Evolutionary conservation across 768 basidiomycete genomes (phyloP).

Genomic region (Podaxis sp.): DNA sequence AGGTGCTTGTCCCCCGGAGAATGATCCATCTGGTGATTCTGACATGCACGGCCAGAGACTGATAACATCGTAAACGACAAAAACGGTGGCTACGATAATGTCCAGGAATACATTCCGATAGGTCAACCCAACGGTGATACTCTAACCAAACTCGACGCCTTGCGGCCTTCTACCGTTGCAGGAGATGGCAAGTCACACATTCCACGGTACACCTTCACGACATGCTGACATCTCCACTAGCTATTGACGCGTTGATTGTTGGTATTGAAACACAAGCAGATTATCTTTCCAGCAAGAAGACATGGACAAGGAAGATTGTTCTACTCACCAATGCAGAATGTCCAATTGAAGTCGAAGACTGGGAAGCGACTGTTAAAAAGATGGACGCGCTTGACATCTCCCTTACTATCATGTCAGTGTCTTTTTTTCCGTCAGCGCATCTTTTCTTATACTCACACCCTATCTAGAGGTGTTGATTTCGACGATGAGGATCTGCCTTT

Average conservation of each 20-base stretch:
- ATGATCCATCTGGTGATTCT: background rate
- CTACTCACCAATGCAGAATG: slow-evolving; percentile 85
- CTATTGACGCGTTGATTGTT: slow-evolving; percentile 86
- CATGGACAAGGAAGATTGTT: slow-evolving; percentile 83
- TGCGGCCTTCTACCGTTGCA: slow-evolving; percentile 50
- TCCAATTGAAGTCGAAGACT: slow-evolving; percentile 70
- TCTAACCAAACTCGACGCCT: slow-evolving; percentile 60
- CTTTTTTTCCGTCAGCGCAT: background rate
- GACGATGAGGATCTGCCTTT: slow-evolving; percentile 68
- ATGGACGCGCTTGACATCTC: slow-evolving; percentile 58
- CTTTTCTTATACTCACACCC: background rate
- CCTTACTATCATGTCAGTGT: slow-evolving; percentile 68
- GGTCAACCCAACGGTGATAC: slow-evolving; percentile 63
- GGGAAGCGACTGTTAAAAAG: slow-evolving; percentile 65
- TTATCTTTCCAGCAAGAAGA: slow-evolving; percentile 67
- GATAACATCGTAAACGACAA: slow-evolving; percentile 60
- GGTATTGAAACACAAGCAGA: slow-evolving; percentile 75
- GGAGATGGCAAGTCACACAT: slow-evolving; percentile 61
- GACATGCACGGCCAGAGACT: slow-evolving; percentile 43
- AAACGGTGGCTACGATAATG: slow-evolving; percentile 71
- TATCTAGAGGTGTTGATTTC: slow-evolving; percentile 81
- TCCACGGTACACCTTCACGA: background rate
- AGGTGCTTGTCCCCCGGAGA: slow-evolving; percentile 35
- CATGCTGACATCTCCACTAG: slow-evolving; percentile 33
- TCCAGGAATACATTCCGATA: slow-evolving; percentile 69